A percentile compares a stretch with the other conserved stretches of the same genome.
These are phyloP conservation scores for Pyrenophora teres DNA, from an alignment of 2,329 filamentous ascomycete species.

Conservation along the genomic window DNA sequence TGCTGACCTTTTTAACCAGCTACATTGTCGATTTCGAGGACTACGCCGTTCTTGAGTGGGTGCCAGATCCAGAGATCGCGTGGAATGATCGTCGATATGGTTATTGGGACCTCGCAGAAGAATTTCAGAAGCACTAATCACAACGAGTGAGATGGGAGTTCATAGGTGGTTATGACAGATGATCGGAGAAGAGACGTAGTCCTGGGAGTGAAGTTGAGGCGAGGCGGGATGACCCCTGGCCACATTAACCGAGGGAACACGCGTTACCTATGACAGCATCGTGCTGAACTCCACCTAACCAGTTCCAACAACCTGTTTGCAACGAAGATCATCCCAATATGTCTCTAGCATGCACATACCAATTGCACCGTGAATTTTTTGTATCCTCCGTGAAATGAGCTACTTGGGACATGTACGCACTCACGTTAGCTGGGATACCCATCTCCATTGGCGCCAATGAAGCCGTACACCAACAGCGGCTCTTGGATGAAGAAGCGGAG, in stretches of 20 bases:
- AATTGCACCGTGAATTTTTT: background rate
- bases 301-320: conserved; percentile 20
- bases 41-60: background rate
- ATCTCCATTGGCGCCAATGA: conserved; percentile 56
- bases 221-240: background rate
- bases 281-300: conserved; percentile 19
- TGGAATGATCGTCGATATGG: background rate
- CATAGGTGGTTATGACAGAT: background rate
- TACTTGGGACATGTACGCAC: conserved; percentile 31
- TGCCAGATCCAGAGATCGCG: background rate
- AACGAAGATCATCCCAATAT: conserved; percentile 5
- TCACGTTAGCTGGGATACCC: conserved; percentile 51
- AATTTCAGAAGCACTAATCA: background rate
- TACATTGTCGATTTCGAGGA: background rate
- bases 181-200: background rate
- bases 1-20: background rate
- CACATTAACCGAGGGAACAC: conserved; percentile 10
- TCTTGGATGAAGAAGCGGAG: conserved; percentile 54
- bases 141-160: background rate
- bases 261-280: conserved; percentile 33
- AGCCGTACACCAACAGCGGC: conserved; percentile 55
- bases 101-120: background rate
- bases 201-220: background rate
- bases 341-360: conserved; percentile 2
- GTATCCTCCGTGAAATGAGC: background rate